Base-by-base conservation (phyloP, 140 eudicot species). In the Erigeron philadelphicus region DNA sequence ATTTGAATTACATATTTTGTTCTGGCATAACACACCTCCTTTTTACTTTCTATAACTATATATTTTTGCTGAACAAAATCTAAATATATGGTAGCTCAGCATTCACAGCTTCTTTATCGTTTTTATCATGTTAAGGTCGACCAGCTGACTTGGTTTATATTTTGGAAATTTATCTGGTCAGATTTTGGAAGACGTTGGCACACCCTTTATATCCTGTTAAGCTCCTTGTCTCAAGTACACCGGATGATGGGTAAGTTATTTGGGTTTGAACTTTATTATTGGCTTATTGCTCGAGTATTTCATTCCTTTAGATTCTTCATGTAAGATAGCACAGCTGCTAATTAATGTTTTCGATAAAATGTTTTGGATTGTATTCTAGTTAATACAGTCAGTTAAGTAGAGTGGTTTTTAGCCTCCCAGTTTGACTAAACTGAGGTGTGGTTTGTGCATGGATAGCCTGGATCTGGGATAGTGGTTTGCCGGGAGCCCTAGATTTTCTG, bases 151-250 rank as follows among this genome's bases (percentile, higher is more conserved):
- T 70, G n/a, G 61, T 21, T 52, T 63, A 44, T 52, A 10, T 21
- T 54, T 61, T 70, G 64, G 1, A 69, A 43, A 47, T 68, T 52
- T 61, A 21, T 70, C 23, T 70, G 68, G 53, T 82, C 86, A 89
- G 96, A 62, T 89, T 89, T 76, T 83, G 95, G 89, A 62, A 55
- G 75, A 79, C 85, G 9, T 78, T 89, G 77, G 82, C 84, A 67
- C 80, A 84, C 64, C 95, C 88, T 63, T 71, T 87, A 25, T 59
- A 18, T 66, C 95, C 95, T 61, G 84, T 79, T 61, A 86, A 84
- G 86, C 82, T 89, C 70, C 45, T 31, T 44, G 77, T 70, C 46
- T 64, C 87, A 63, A 75, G 58, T 75, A 59, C 59, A 54, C 81
- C 85, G 17, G 54, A 79, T 47, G 95, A 84, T 59, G 89, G 81